Percentiles rank a stretch among this genome's conserved stretches.
phyloP scores from a whole-genome alignment of 805 yeast genomes.

The Kockiozyma suomiensis region DNA sequence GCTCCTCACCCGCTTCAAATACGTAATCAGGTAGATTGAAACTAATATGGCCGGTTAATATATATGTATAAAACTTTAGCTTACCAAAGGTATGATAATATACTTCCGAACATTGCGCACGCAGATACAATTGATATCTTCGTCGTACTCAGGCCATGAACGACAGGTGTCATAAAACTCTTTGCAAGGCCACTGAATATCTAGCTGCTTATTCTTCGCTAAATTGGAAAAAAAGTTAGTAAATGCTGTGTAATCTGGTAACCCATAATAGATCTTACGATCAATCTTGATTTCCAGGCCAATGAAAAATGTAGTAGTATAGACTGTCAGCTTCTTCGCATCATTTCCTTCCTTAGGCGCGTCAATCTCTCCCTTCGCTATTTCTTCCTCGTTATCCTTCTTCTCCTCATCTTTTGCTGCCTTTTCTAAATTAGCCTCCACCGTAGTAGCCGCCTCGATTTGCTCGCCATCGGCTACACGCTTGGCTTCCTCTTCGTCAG shows the following conservation, averaged over 20 bases:
- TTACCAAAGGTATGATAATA: slow-evolving; percentile 1
- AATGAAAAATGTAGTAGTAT: slow-evolving; percentile 74
- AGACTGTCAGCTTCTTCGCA: slow-evolving; percentile 47
- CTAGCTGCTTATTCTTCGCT: slow-evolving; percentile 49
- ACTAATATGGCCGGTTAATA: slow-evolving; percentile 24
- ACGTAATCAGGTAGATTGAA: slow-evolving; percentile 84
- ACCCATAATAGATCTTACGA: slow-evolving; percentile 20
- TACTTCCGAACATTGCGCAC: slow-evolving; percentile 71
- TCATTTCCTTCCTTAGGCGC: slow-evolving; percentile 11
- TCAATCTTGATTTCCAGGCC: slow-evolving; percentile 65
- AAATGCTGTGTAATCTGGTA: not conserved
- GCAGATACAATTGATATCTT: slow-evolving; percentile 58
- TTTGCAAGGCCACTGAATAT: slow-evolving; percentile 84
- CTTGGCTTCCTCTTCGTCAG: slow-evolving; percentile 57
- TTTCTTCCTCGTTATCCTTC: slow-evolving; percentile 33
- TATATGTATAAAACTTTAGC: not conserved
- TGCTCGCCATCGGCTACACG: slow-evolving; percentile 63
- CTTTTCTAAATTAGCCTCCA: slow-evolving; percentile 30
- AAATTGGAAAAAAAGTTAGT: not conserved
- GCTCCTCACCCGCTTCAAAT: slow-evolving; percentile 71
- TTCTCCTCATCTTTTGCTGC: slow-evolving; percentile 29
- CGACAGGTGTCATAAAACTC: slow-evolving; percentile 84
- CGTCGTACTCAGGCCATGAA: slow-evolving; percentile 68
- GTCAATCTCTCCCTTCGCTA: slow-evolving; percentile 36
- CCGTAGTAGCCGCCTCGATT: slow-evolving; percentile 42